A percentile compares a stretch with the other conserved stretches of the same genome.
These are phyloP conservation scores for Mycotypha africana DNA, from an alignment of 371 early-diverging fungal genomes.

Conservation along the genomic window DNA sequence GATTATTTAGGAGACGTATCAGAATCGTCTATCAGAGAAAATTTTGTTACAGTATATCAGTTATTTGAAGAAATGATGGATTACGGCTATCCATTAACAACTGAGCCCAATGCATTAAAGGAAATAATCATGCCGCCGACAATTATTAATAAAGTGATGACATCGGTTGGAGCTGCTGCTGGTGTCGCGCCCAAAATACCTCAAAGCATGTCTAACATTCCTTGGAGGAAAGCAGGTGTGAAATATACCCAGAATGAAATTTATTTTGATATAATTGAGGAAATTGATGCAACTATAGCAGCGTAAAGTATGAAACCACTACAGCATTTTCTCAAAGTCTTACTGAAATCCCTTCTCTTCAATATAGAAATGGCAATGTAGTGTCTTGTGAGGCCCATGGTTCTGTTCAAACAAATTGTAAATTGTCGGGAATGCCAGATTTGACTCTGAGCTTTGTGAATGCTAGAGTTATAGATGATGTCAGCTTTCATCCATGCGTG, in stretches of 20 bases:
- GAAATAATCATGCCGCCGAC: constrained; percentile 87
- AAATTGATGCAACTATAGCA: constrained; percentile 79
- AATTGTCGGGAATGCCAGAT: constrained; percentile 89
- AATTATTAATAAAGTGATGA: constrained; percentile 78
- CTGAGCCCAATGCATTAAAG: constrained; percentile 80
- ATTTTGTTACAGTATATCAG: constrained; percentile 91
- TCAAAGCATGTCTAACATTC: constrained; percentile 63
- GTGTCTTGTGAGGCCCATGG: constrained; percentile 81
- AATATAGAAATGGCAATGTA: constrained; percentile 66
- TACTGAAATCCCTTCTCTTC: too few species aligned
- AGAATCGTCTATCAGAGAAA: constrained; percentile 81
- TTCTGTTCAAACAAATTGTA: constrained; percentile 65
- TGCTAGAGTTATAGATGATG: constrained; percentile 71
- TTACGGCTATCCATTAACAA: constrained; percentile 83
- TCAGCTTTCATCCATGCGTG: constrained; percentile 89
- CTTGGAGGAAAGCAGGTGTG: constrained; percentile 87
- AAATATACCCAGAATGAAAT: constrained; percentile 90
- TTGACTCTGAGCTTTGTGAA: constrained; percentile 71
- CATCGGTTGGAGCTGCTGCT: constrained; percentile 71
- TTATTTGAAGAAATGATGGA: constrained; percentile 92
- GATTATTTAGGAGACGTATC: constrained; percentile 82
- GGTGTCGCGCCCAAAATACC: constrained; percentile 47
- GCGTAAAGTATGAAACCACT: constrained; percentile 52
- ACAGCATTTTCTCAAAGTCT: too few species aligned
- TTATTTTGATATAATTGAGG: constrained; percentile 88